These are phyloP conservation scores for Oemleria cerasiformis DNA, from an alignment of 306 rosid species.

Conservation along the genomic window DNA sequence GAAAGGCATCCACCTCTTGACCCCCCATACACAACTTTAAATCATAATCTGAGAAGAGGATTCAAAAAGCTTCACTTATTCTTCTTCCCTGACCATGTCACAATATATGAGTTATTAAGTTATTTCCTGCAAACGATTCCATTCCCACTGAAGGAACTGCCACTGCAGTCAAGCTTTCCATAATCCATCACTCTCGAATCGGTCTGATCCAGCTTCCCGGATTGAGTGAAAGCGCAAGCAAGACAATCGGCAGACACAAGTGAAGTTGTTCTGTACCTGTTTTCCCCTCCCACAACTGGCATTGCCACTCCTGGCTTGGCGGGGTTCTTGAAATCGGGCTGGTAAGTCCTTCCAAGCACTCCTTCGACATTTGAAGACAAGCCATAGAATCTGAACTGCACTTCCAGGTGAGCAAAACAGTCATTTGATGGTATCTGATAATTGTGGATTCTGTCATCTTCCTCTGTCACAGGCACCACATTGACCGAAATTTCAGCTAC, in stretches of 20 bases:
- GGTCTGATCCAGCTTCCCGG: slow-evolving; percentile 14
- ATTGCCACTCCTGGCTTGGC: slow-evolving; percentile 76
- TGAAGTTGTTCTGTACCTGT: slow-evolving; percentile 62
- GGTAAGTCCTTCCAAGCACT: slow-evolving; percentile 82
- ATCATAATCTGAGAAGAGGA: neutral
- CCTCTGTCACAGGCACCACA: slow-evolving; percentile 73
- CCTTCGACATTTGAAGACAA: slow-evolving; percentile 74
- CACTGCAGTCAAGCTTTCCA: slow-evolving; percentile 55
- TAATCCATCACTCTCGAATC: slow-evolving; percentile 23
- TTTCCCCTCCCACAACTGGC: slow-evolving; percentile 83
- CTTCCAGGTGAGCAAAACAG: slow-evolving; percentile 81
- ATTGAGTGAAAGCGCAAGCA: slow-evolving; percentile 47
- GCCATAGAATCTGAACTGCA: slow-evolving; percentile 69
- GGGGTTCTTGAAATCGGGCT: slow-evolving; percentile 67
- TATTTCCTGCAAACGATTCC: slow-evolving; percentile 77
- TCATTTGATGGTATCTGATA: slow-evolving; percentile 64
- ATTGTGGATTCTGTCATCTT: slow-evolving; percentile 72
- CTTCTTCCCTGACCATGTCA: neutral
- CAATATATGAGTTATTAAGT: slow-evolving; percentile 24
- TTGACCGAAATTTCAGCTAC: slow-evolving; percentile 58
- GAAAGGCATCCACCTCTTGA: neutral
- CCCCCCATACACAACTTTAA: neutral
- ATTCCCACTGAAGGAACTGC: slow-evolving; percentile 52
- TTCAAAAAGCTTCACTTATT: neutral
- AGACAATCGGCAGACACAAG: slow-evolving; percentile 63